These are phyloP conservation scores for Aleurites moluccanus DNA, from an alignment of 441 rosid species.

Conservation along the genomic window DNA sequence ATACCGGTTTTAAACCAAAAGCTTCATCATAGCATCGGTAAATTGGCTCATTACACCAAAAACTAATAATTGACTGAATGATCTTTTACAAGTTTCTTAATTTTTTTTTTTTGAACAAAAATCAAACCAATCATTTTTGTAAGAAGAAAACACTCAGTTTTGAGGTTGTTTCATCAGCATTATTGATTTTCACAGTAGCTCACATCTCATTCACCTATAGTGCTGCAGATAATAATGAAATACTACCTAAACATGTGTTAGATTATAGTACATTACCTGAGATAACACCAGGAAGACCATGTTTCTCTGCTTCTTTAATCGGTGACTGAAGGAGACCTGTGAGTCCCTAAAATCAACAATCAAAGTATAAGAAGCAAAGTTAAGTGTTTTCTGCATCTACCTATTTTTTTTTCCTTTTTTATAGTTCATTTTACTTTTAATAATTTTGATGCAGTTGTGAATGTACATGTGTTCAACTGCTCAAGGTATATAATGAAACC, in stretches of 20 bases:
- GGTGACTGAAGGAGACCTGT: constrained; percentile 97
- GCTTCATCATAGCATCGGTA: background rate
- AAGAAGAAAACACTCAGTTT: background rate
- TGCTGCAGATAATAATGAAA: background rate
- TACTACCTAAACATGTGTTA: background rate
- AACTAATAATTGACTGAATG: background rate
- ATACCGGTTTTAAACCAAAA: background rate
- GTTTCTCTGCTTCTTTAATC: constrained; percentile 86
- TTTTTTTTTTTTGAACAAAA: background rate
- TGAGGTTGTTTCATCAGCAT: background rate
- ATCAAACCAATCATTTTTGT: background rate
- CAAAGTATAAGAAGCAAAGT: too few relatives aligned
- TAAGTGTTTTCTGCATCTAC: background rate
- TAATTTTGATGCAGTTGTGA: background rate
- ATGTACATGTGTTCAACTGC: background rate
- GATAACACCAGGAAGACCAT: constrained; percentile 94
- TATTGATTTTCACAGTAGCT: background rate
- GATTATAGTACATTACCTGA: constrained; percentile 58
- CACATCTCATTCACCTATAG: background rate
- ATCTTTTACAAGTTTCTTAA: constrained; percentile 1
- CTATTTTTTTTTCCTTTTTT: background rate
- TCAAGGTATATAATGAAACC: background rate
- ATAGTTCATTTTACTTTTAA: background rate
- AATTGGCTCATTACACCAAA: background rate
- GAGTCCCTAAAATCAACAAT: constrained; percentile 65